Evolutionary conservation across 1,284 basidiomycete genomes (phyloP).

Genomic region (Stereum hirsutum): DNA sequence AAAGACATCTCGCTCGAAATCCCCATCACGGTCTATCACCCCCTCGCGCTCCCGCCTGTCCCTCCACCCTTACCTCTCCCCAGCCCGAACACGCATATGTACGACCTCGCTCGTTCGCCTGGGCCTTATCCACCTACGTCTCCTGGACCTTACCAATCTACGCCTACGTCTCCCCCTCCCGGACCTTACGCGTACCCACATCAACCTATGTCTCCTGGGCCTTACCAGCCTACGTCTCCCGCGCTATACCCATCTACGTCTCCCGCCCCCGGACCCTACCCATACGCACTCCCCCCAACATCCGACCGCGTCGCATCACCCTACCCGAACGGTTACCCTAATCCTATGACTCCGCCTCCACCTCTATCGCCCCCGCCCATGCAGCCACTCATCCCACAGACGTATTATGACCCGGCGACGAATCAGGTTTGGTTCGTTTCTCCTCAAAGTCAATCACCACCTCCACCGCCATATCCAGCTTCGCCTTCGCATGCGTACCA

Average conservation of each 20-base stretch:
- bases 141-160: conserved; percentile 14
- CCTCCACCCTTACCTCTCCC: conserved; percentile 14
- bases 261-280: conserved; percentile 12
- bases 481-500: conserved; percentile 14
- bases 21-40: conserved; percentile 57
- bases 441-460: conserved; percentile 4
- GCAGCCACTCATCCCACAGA: too few species aligned
- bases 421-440: conserved; percentile 40
- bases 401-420: conserved; percentile 35
- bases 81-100: conserved; percentile 1
- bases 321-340: too few species aligned
- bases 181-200: conserved; percentile 3
- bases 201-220: conserved; percentile 16
- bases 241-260: conserved; percentile 14
- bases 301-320: too few species aligned
- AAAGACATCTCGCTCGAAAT: conserved; percentile 60
- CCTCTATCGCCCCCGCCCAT: conserved; percentile 10
- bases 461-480: conserved; percentile 6
- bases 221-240: conserved; percentile 11
- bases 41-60: conserved; percentile 38
- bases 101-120: conserved; percentile 5
- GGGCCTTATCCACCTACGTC: conserved; percentile 15
- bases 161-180: conserved; percentile 8
- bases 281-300: conserved; percentile 19
- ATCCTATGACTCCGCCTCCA: conserved; percentile 24